Conservation (phyloP, 1,139 yeast genomes). For the Candida dubliniensis region DNA sequence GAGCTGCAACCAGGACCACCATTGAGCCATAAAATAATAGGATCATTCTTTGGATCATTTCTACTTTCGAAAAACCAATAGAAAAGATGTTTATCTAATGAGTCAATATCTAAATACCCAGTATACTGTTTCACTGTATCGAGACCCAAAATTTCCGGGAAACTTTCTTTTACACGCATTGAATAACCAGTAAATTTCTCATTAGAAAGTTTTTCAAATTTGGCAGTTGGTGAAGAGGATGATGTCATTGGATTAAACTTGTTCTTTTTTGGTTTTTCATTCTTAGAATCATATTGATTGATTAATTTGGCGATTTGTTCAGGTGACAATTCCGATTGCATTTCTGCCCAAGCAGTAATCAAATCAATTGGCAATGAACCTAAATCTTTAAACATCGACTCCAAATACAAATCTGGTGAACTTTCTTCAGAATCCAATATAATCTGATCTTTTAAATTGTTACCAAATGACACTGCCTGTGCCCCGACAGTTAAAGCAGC, state of each 20-base stretch:
- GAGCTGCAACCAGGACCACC: conserved; percentile 95
- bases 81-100: conserved; percentile 70
- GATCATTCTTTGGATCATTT: conserved; percentile 84
- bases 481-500: conserved; percentile 7
- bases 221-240: background rate
- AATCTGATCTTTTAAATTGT: conserved; percentile 10
- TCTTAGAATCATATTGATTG: conserved; percentile 16
- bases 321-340: conserved; percentile 21
- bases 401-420: conserved; percentile 1
- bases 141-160: conserved; percentile 47
- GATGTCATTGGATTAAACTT: conserved; percentile 2
- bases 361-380: conserved; percentile 5
- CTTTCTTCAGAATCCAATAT: conserved; percentile 7
- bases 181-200: conserved; percentile 34
- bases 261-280: conserved; percentile 8
- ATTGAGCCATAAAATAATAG: conserved; percentile 83
- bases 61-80: conserved; percentile 91
- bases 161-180: conserved; percentile 40
- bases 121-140: conserved; percentile 63
- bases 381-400: conserved; percentile 1
- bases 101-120: conserved; percentile 60
- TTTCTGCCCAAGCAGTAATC: conserved; percentile 23
- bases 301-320: conserved; percentile 20
- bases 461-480: conserved; percentile 8
- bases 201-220: conserved; percentile 24